These are phyloP conservation scores for Leptomonas pyrrhocoris DNA, from an alignment of 208 protist species.

Conservation along the genomic window DNA sequence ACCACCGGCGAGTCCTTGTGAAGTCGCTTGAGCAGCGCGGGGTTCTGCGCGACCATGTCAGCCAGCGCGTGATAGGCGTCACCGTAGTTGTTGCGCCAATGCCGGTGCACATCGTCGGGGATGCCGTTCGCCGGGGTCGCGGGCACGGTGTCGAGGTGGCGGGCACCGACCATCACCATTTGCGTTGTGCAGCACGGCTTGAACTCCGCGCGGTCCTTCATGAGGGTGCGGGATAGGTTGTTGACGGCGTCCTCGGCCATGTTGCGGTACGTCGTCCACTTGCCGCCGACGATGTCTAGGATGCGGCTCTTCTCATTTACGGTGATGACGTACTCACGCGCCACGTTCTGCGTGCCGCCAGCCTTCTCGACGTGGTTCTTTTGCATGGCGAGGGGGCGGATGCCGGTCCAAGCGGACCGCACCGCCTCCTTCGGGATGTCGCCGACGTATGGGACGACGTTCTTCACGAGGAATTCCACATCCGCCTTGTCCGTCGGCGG, in stretches of 20 bases:
- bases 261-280: slow-evolving; percentile 97
- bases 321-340: slow-evolving; percentile 93
- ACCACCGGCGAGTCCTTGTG: slow-evolving; percentile 66
- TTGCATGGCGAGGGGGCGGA: slow-evolving; percentile 75
- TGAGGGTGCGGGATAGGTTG: slow-evolving; percentile 48
- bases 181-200: slow-evolving; percentile 76
- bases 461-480: slow-evolving; percentile 89
- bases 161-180: slow-evolving; percentile 81
- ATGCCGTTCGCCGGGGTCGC: slow-evolving; percentile 29
- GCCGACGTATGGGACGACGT: slow-evolving; percentile 64
- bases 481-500: slow-evolving; percentile 65
- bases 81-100: slow-evolving; percentile 75
- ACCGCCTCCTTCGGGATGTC: slow-evolving; percentile 68
- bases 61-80: slow-evolving; percentile 58
- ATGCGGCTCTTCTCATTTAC: slow-evolving; percentile 64
- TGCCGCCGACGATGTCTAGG: slow-evolving; percentile 92
- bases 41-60: slow-evolving; percentile 41
- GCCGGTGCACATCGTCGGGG: slow-evolving; percentile 67
- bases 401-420: slow-evolving; percentile 85
- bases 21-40: slow-evolving; percentile 46
- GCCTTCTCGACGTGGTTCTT: slow-evolving; percentile 21
- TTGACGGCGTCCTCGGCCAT: slow-evolving; percentile 94
- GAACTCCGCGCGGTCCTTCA: slow-evolving; percentile 38
- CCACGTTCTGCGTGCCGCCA: slow-evolving; percentile 77
- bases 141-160: slow-evolving; percentile 50